Base-by-base conservation (phyloP, 176 grass and related monocot genomes). In the Bothriochloa decipiens region DNA sequence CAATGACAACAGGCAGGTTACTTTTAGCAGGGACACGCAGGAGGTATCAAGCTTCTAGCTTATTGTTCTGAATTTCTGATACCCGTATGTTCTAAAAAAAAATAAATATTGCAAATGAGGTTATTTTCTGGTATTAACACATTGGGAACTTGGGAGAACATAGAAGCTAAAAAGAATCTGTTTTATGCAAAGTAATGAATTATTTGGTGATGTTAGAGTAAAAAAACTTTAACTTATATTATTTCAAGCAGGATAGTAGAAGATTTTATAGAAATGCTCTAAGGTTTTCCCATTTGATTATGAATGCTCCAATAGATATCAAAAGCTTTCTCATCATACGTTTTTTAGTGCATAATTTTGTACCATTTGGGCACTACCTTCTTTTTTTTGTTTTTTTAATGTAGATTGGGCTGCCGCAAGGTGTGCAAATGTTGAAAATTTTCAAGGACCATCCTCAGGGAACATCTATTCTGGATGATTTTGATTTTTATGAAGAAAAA, bases 1-100 rank as follows among this genome's bases (percentile, higher is more conserved):
- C 72, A 94, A 97, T 74, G 66, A 86, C 46, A 84, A 94, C 88
- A 88, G 84, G n/a, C 37, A 33, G 33, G 92, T 97, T 42, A 92
- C 86, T 76, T 97, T 94, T 82, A 92, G 95, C 40, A 92, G 70
- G 70, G 95, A 97, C 39, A 97, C 95, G 73, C 92, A 94, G 77
- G 95, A 97, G 92, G 92, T 97, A 91, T 35, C 39, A 65, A 81
- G 35, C 65, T 88, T 64, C n/a, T 18, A 22, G 18, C 11, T 46
- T 72, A 20, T 87, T 28, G 3, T 37, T 85, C 27, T 68, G 53
- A 77, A n/a, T 41, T 61, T 23, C 20, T 14, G 55, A 29, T 45
- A 35, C 40, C 20, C 72, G 8, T 17, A 11, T 50, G 45, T 32
- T 15, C 1, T 69, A n/a, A n/a, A n/a, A n/a, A 42, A 40, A 77